These are phyloP conservation scores for Lasiosphaeris hirsuta DNA, from an alignment of 495 filamentous ascomycete genomes.

Conservation along the genomic window DNA sequence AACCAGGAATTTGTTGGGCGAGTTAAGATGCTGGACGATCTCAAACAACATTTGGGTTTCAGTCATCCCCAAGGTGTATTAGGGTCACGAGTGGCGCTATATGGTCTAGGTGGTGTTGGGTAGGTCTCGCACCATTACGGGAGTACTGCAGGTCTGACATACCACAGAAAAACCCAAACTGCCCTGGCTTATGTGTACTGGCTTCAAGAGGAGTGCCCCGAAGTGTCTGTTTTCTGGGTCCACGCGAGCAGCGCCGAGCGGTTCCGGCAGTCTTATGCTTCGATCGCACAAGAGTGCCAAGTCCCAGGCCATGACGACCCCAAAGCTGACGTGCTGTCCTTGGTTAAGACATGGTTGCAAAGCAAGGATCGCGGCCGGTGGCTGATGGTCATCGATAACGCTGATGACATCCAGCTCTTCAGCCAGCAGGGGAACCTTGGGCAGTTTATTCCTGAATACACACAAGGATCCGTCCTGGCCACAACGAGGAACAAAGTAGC, in stretches of 20 bases:
- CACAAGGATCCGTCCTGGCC: slow-evolving; percentile 36
- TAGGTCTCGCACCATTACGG: slow-evolving; percentile 21
- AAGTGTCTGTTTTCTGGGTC: slow-evolving; percentile 46
- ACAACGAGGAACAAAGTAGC: slow-evolving; percentile 36
- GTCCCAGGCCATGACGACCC: slow-evolving; percentile 31
- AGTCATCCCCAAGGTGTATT: slow-evolving; percentile 3
- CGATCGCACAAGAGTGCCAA: slow-evolving; percentile 35
- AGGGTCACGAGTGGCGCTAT: slow-evolving; percentile 31
- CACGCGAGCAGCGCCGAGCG: slow-evolving; percentile 34
- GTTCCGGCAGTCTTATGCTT: slow-evolving; percentile 40
- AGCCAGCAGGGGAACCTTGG: slow-evolving; percentile 1
- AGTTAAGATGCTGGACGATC: slow-evolving; percentile 30
- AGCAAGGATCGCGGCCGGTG: slow-evolving; percentile 35
- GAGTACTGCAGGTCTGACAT: background rate
- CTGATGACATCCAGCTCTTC: slow-evolving; percentile 42
- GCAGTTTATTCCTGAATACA: slow-evolving; percentile 29
- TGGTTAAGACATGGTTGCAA: slow-evolving; percentile 40
- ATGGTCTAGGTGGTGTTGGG: slow-evolving; percentile 50
- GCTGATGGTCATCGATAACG: slow-evolving; percentile 52
- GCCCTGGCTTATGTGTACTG: slow-evolving; percentile 49
- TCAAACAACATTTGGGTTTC: slow-evolving; percentile 23
- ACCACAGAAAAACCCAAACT: slow-evolving; percentile 50
- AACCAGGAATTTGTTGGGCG: slow-evolving; percentile 45
- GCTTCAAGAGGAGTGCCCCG: slow-evolving; percentile 28
- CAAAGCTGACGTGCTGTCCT: slow-evolving; percentile 29